Evolutionary conservation across 2,329 filamentous ascomycete genomes (phyloP).

Genomic region (Neurospora sp.): DNA sequence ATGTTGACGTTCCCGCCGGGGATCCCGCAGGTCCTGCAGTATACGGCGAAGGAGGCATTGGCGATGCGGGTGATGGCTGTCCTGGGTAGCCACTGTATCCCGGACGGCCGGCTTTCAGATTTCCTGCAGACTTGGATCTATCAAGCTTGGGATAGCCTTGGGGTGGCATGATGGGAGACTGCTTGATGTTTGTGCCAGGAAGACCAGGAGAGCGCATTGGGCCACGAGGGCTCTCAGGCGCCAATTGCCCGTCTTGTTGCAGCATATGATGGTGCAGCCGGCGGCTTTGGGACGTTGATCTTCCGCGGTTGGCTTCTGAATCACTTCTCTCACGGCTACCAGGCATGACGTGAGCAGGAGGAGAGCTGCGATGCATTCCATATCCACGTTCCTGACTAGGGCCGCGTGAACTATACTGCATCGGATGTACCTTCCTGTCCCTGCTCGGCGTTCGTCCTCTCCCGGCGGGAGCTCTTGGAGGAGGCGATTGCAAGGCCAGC

Average conservation of each 20-base stretch:
- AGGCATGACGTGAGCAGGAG: slow-evolving; percentile 19
- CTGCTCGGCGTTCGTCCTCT: slow-evolving; percentile 29
- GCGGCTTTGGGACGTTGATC: slow-evolving; percentile 28
- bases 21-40: slow-evolving; percentile 15
- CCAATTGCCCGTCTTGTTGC: slow-evolving; percentile 28
- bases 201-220: slow-evolving; percentile 35
- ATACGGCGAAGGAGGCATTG: slow-evolving; percentile 27
- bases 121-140: slow-evolving; percentile 21
- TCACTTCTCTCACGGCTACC: slow-evolving; percentile 44
- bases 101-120: slow-evolving; percentile 23
- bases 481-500: slow-evolving; percentile 3
- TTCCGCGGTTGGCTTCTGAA: slow-evolving; percentile 42
- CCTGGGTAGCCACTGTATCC: slow-evolving; percentile 25
- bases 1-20: slow-evolving; percentile 24
- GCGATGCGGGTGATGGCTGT: slow-evolving; percentile 37
- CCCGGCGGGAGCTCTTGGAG: slow-evolving; percentile 7
- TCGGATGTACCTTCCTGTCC: slow-evolving; percentile 35
- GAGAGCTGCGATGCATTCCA: slow-evolving; percentile 18
- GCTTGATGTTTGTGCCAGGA: slow-evolving; percentile 37
- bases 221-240: slow-evolving; percentile 19
- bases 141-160: slow-evolving; percentile 27
- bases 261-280: slow-evolving; percentile 27
- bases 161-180: slow-evolving; percentile 38
- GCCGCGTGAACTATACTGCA: slow-evolving; percentile 33
- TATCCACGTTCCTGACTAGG: slow-evolving; percentile 33